Percentiles rank a stretch among this genome's conserved stretches.
These are phyloP conservation scores for Themeda triandra DNA, from an alignment of 176 grass and related monocot species.

Conservation along the genomic window DNA sequence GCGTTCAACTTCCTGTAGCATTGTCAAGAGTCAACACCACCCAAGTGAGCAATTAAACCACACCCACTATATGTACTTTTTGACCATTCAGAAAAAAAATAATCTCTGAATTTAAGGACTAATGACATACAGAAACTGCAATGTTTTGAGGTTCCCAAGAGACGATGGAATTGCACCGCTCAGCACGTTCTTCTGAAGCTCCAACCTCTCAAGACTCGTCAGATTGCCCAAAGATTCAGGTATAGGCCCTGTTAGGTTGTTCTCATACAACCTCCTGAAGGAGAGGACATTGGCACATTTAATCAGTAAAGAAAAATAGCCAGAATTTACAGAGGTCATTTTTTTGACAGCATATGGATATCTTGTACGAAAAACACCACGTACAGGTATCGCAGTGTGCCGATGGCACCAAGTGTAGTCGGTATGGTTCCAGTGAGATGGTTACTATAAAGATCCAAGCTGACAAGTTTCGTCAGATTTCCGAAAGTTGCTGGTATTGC, in stretches of 20 bases:
- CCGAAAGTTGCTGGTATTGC: conserved; percentile 2
- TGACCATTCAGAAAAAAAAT: not conserved
- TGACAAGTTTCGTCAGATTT: not conserved
- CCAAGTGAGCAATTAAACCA: no score
- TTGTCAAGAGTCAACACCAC: not conserved
- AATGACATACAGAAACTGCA: not conserved
- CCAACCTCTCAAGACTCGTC: conserved; percentile 1
- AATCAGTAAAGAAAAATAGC: not conserved
- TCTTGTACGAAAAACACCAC: not conserved
- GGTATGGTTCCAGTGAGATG: conserved; percentile 5
- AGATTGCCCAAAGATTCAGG: conserved; percentile 26
- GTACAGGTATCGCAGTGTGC: conserved; percentile 19
- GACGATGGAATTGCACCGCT: conserved; percentile 24
- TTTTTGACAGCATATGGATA: not conserved
- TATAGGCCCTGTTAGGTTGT: conserved; percentile 25
- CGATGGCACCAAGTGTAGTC: not conserved
- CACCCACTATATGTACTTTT: not conserved
- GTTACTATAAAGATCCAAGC: conserved; percentile 28
- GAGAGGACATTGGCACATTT: not conserved
- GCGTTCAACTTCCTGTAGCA: conserved; percentile 18
- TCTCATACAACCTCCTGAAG: conserved; percentile 31
- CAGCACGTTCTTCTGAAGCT: conserved; percentile 30
- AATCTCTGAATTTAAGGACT: no score
- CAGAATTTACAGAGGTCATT: not conserved
- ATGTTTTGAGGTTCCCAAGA: conserved; percentile 31